phyloP scores from a whole-genome alignment of 495 filamentous ascomycete genomes.

The Thermochaetoides thermophila region DNA sequence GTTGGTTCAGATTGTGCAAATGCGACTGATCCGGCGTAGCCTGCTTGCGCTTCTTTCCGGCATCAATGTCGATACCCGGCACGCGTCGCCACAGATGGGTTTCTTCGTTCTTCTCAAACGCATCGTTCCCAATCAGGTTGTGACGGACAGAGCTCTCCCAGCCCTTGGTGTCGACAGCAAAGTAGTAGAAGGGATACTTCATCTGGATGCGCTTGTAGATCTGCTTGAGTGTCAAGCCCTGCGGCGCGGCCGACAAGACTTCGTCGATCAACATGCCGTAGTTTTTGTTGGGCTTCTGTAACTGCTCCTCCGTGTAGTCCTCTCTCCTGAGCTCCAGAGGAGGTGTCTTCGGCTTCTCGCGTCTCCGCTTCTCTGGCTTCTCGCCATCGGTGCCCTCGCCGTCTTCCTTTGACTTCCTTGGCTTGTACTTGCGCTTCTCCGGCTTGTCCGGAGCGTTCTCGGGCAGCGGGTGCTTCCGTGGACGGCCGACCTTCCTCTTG shows the following conservation, averaged over 20 bases:
- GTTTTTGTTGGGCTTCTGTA: conserved; percentile 70
- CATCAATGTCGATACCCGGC: conserved; percentile 35
- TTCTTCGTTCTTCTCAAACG: conserved; percentile 70
- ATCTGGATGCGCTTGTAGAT: conserved; percentile 82
- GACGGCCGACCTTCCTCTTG: conserved; percentile 48
- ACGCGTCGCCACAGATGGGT: conserved; percentile 35
- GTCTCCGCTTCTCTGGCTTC: conserved; percentile 37
- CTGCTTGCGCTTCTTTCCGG: conserved; percentile 34
- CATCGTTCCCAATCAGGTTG: conserved; percentile 77
- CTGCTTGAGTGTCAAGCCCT: conserved; percentile 71
- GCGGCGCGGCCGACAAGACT: conserved; percentile 58
- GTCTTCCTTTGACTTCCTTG: conserved; percentile 48
- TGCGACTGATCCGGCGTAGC: conserved; percentile 17
- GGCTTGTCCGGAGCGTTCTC: conserved; percentile 43
- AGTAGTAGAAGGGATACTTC: conserved; percentile 82
- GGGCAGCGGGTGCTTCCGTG: conserved; percentile 36
- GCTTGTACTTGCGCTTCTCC: conserved; percentile 68
- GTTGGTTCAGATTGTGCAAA: conserved; percentile 15
- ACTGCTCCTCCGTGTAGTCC: conserved; percentile 69
- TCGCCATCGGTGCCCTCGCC: conserved; percentile 32
- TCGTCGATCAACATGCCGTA: conserved; percentile 89
- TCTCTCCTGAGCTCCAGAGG: conserved; percentile 46
- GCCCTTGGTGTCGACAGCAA: conserved; percentile 63
- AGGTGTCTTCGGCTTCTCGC: conserved; percentile 47
- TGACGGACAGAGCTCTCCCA: conserved; percentile 98